These are phyloP conservation scores for Clavaria fumosa DNA, from an alignment of 768 basidiomycete species.

Conservation along the genomic window DNA sequence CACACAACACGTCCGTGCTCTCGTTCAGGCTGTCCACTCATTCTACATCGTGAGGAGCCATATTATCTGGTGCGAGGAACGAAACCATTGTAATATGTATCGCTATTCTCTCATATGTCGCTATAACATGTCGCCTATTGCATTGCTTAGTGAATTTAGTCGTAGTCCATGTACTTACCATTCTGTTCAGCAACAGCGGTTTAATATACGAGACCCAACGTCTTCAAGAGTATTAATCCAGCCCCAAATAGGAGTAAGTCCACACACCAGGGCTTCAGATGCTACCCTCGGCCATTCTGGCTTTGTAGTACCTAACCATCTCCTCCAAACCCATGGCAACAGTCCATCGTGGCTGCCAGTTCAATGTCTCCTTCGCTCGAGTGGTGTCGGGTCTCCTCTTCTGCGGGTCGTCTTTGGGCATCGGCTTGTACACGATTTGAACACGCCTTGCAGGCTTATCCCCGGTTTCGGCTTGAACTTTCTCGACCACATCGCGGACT, in stretches of 20 bases:
- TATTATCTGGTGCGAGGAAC: too few relatives aligned
- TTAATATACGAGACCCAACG: too few relatives aligned
- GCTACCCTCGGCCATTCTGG: conserved; percentile 75
- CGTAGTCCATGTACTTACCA: too few relatives aligned
- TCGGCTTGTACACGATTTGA: conserved; percentile 61
- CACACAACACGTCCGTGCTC: too few relatives aligned
- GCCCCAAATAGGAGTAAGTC: conserved; percentile 19
- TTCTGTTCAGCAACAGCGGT: too few relatives aligned
- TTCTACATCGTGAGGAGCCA: too few relatives aligned
- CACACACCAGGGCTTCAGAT: too few relatives aligned
- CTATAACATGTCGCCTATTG: too few relatives aligned
- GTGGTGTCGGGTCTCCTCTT: conserved; percentile 87
- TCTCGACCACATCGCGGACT: conserved; percentile 83
- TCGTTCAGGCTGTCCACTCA: too few relatives aligned
- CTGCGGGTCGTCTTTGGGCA: conserved; percentile 90
- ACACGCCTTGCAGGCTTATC: conserved; percentile 33
- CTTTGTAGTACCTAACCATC: conserved; percentile 89
- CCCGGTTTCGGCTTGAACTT: conserved; percentile 68
- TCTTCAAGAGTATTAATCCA: not conserved
- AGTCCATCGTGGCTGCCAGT: conserved; percentile 90
- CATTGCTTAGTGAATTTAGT: too few relatives aligned
- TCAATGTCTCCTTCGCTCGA: conserved; percentile 66
- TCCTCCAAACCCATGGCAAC: conserved; percentile 89
- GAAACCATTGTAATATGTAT: too few relatives aligned
- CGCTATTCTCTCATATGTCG: too few relatives aligned